phyloP scores from a whole-genome alignment of 345 rosid species.

The Pistacia atlantica region DNA sequence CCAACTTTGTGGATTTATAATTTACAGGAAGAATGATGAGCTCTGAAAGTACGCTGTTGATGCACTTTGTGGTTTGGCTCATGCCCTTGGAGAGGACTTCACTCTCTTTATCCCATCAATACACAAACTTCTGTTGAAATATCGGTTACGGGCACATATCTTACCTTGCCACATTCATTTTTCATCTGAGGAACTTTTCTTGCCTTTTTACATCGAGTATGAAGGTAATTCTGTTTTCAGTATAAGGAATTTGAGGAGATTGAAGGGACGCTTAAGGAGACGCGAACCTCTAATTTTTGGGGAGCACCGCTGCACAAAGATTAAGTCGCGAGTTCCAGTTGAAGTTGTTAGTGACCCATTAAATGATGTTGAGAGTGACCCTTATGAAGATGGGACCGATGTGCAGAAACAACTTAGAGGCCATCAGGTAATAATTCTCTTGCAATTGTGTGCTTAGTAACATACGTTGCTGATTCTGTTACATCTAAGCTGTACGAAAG shows the following conservation, averaged over 20 bases:
- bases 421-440: slow-evolving; percentile 57
- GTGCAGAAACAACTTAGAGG: slow-evolving; percentile 52
- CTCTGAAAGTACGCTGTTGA: slow-evolving; percentile 94
- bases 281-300: slow-evolving; percentile 91
- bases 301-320: slow-evolving; percentile 79
- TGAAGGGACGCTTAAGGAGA: slow-evolving; percentile 72
- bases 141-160: slow-evolving; percentile 64
- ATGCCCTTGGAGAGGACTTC: slow-evolving; percentile 98
- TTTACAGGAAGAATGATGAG: slow-evolving; percentile 81
- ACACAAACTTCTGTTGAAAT: slow-evolving; percentile 79
- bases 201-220: slow-evolving; percentile 3
- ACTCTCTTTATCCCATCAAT: slow-evolving; percentile 91
- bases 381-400: slow-evolving; percentile 81
- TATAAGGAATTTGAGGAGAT: slow-evolving; percentile 98
- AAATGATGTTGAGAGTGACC: slow-evolving; percentile 77
- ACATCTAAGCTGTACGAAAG: neutral
- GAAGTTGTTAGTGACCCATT: slow-evolving; percentile 91
- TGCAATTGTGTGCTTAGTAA: neutral
- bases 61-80: slow-evolving; percentile 96
- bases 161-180: neutral
- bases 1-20: slow-evolving; percentile 1
- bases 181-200: slow-evolving; percentile 6
- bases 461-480: neutral
- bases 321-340: slow-evolving; percentile 73
- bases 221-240: slow-evolving; percentile 42